Percentiles rank a stretch among this genome's conserved stretches.
These are phyloP conservation scores for Cardamine chenopodiifolia DNA, from an alignment of 345 rosid species.

Conservation along the genomic window DNA sequence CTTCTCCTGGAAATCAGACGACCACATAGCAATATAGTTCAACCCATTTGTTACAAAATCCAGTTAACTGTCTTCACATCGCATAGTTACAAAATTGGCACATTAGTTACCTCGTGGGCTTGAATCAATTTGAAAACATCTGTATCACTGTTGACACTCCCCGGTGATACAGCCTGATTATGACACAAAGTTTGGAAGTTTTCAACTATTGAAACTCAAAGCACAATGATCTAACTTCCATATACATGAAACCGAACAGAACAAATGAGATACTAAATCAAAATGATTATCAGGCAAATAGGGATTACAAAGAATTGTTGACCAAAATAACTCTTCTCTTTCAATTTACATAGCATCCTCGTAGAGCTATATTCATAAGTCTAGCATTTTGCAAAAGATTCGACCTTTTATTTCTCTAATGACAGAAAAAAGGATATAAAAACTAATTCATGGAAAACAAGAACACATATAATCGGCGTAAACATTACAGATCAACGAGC, in stretches of 20 bases:
- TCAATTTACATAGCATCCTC: slow-evolving; percentile 4
- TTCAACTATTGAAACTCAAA: slow-evolving; percentile 3
- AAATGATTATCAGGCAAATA: not conserved
- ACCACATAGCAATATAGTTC: not conserved
- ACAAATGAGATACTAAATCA: too few relatives aligned
- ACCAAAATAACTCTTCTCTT: not conserved
- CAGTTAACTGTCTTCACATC: not conserved
- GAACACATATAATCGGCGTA: not conserved
- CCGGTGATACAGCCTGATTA: slow-evolving; percentile 59
- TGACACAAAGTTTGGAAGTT: slow-evolving; percentile 9
- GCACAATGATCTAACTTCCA: not conserved
- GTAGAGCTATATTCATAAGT: not conserved
- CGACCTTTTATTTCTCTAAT: not conserved
- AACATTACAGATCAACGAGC: not conserved
- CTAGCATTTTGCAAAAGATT: not conserved
- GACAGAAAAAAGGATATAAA: not conserved
- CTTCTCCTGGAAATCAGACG: slow-evolving; percentile 56
- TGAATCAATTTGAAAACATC: slow-evolving; percentile 73
- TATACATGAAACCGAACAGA: not conserved
- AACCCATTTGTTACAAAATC: not conserved
- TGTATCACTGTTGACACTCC: slow-evolving; percentile 51
- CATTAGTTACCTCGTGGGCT: slow-evolving; percentile 66
- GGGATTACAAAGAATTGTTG: not conserved
- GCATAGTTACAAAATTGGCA: not conserved
- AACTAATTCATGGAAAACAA: not conserved